Percentiles rank a stretch among this genome's conserved stretches.
Conservation (phyloP, 495 filamentous ascomycete species). For the Aspergillus bridgeri region DNA sequence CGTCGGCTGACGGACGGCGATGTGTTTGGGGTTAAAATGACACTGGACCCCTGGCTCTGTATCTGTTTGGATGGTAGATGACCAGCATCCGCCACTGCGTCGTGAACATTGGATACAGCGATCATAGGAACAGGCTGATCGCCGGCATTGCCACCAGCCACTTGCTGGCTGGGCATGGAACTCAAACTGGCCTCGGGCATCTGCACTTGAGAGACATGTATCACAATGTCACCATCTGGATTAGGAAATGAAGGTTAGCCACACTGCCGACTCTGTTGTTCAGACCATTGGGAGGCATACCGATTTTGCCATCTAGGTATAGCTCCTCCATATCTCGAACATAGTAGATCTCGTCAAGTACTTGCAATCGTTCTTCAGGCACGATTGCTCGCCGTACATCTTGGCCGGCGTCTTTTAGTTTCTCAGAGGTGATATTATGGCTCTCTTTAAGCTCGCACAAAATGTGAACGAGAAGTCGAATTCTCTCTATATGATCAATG, state of each 20-base stretch:
- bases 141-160: neutral
- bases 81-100: neutral
- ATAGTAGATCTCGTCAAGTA: conserved; percentile 64
- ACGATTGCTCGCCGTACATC: conserved; percentile 40
- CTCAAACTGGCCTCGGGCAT: conserved; percentile 15
- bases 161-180: conserved; percentile 8
- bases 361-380: conserved; percentile 31
- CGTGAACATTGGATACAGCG: conserved; percentile 13
- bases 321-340: conserved; percentile 62
- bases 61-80: neutral
- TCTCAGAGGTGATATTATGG: conserved; percentile 40
- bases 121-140: conserved; percentile 17
- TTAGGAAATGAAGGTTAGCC: conserved; percentile 1
- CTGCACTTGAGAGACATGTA: conserved; percentile 25
- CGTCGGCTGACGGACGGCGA: conserved; percentile 16
- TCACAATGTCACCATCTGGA: conserved; percentile 20
- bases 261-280: neutral
- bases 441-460: conserved; percentile 46
- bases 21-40: conserved; percentile 17
- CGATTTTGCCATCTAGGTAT: conserved; percentile 56
- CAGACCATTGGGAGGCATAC: conserved; percentile 37
- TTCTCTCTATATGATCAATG: conserved; percentile 47
- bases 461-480: conserved; percentile 60
- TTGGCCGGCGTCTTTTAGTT: conserved; percentile 41
- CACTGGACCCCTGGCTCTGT: conserved; percentile 9